phyloP scores from a whole-genome alignment of 768 basidiomycete species.

The Tulasnella sp. region DNA sequence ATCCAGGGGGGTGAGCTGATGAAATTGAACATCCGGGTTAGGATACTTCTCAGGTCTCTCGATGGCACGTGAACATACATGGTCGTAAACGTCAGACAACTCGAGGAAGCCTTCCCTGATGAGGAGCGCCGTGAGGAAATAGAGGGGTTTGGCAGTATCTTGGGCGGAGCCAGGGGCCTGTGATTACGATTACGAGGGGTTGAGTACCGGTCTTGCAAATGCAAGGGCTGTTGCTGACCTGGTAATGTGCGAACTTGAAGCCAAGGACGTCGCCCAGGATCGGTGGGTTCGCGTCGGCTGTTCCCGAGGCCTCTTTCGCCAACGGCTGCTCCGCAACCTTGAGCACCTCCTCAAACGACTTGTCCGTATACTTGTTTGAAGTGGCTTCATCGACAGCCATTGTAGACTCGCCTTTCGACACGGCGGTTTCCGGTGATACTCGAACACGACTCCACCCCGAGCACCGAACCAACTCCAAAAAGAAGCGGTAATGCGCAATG shows the following conservation, averaged over 20 bases:
- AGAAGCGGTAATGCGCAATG: constrained; percentile 77
- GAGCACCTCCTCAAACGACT: constrained; percentile 61
- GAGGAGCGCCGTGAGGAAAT: constrained; percentile 74
- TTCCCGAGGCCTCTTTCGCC: not conserved
- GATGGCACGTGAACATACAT: constrained; percentile 44
- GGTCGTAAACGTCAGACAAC: constrained; percentile 84
- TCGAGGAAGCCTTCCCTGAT: constrained; percentile 85
- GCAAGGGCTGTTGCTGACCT: constrained; percentile 43
- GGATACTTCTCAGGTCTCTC: not conserved
- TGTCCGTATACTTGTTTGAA: constrained; percentile 44
- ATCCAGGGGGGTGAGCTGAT: constrained; percentile 66
- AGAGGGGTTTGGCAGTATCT: constrained; percentile 59
- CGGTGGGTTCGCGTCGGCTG: constrained; percentile 33
- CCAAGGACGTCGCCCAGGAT: constrained; percentile 87
- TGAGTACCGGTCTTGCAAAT: not conserved
- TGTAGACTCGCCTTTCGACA: not conserved
- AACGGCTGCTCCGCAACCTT: constrained; percentile 39
- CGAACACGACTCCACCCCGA: constrained; percentile 63
- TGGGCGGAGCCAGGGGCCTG: constrained; percentile 50
- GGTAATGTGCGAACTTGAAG: constrained; percentile 93
- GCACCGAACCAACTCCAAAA: constrained; percentile 72
- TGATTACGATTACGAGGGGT: constrained; percentile 25
- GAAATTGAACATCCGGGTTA: not conserved
- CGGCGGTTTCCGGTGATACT: not conserved
- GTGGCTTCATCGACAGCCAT: constrained; percentile 28